A percentile compares a stretch with the other conserved stretches of the same genome.
These are phyloP conservation scores for Fistulifera pelliculosa DNA, from an alignment of 108 stramenopile genomes.

Conservation along the genomic window DNA sequence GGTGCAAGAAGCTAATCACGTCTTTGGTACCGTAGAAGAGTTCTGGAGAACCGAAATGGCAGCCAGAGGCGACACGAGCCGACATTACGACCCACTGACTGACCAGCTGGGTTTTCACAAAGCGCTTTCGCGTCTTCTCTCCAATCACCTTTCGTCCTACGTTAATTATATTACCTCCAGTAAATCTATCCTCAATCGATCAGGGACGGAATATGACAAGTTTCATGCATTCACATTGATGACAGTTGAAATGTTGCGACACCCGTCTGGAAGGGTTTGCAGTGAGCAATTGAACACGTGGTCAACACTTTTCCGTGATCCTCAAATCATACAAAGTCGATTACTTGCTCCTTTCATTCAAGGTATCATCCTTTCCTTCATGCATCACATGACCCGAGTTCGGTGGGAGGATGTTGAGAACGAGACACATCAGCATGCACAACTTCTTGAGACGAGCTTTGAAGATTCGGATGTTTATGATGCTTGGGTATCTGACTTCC, in stretches of 20 bases:
- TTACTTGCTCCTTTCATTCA: conserved; percentile 49
- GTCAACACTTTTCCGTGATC: conserved; percentile 67
- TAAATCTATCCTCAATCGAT: conserved; percentile 42
- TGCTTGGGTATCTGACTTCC: conserved; percentile 58
- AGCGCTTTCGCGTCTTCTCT: conserved; percentile 52
- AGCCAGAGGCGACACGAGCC: conserved; percentile 15
- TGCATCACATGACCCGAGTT: conserved; percentile 57
- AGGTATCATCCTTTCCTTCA: conserved; percentile 43
- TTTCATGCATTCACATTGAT: conserved; percentile 49
- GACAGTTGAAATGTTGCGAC: conserved; percentile 64
- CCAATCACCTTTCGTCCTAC: conserved; percentile 55
- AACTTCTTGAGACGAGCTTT: conserved; percentile 68
- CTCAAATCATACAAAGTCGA: conserved; percentile 44
- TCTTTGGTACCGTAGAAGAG: conserved; percentile 31
- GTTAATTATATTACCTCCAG: conserved; percentile 60
- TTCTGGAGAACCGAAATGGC: conserved; percentile 15
- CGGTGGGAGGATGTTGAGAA: conserved; percentile 83
- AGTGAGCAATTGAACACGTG: conserved; percentile 70
- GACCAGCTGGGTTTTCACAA: conserved; percentile 66
- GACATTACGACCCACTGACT: conserved; percentile 31
- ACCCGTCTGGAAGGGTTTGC: conserved; percentile 67
- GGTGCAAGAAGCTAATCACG: conserved; percentile 52
- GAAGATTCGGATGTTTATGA: conserved; percentile 77
- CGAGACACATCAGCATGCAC: conserved; percentile 45
- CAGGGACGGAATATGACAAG: conserved; percentile 21